Conservation (phyloP, 257 asterid genomes). For the Primulina huaijiensis region DNA sequence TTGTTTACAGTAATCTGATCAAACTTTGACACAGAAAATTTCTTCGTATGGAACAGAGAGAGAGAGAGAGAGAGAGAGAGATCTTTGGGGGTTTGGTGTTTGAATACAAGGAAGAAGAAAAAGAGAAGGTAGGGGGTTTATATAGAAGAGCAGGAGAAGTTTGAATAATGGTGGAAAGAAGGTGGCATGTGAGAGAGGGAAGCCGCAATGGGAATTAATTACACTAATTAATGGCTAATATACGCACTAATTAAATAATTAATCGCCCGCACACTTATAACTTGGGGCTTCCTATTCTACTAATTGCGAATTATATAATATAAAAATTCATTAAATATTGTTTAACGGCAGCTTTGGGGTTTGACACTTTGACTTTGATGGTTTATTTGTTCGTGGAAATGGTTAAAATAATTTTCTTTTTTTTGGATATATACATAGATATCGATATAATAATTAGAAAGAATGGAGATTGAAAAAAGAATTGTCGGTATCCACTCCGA, state of each 20-base stretch:
- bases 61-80: constrained; percentile 1
- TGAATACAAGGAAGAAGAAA: constrained; percentile 26
- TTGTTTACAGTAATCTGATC: neutral
- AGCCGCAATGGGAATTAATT: constrained; percentile 43
- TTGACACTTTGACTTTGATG: neutral
- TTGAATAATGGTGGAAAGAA: constrained; percentile 26
- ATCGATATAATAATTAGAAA: too few species aligned
- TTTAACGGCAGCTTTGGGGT: neutral
- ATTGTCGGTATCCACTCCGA: neutral
- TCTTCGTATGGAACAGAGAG: neutral
- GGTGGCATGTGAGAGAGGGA: constrained; percentile 33
- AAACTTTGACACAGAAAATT: neutral
- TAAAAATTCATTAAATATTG: too few species aligned
- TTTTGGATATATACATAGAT: too few species aligned
- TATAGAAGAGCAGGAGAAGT: constrained; percentile 39
- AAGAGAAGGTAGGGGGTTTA: constrained; percentile 40
- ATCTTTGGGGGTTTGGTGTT: too few species aligned
- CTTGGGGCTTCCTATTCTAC: neutral
- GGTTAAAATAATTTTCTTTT: neutral
- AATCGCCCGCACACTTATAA: constrained; percentile 8
- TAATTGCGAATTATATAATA: too few species aligned
- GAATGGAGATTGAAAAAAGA: neutral
- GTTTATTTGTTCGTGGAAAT: neutral
- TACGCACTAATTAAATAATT: constrained; percentile 16
- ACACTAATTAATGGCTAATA: neutral